Conservation (phyloP, 208 protist species). For the Trypanosoma mega region DNA sequence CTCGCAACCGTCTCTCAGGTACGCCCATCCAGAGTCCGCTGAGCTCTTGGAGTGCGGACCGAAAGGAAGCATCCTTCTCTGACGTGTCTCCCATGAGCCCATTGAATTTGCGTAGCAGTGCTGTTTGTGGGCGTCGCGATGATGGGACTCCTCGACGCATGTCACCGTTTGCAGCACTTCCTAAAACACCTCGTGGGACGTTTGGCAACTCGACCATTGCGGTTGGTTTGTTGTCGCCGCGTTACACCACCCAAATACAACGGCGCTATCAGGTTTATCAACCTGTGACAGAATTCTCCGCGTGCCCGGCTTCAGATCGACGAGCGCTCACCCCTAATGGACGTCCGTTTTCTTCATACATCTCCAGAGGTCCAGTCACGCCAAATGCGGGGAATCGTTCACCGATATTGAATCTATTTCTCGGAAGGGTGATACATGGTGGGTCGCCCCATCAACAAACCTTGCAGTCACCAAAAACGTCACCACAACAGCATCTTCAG, state of each 20-base stretch:
- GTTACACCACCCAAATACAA: conserved; percentile 11
- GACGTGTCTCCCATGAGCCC: conserved; percentile 7
- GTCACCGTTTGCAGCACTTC: conserved; percentile 7
- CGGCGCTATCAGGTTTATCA: conserved; percentile 25
- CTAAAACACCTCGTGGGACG: neutral
- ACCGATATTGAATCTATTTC: too few relatives aligned
- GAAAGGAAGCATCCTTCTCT: neutral
- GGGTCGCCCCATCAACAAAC: too few relatives aligned
- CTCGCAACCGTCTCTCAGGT: neutral
- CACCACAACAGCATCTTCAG: neutral
- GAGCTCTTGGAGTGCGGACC: conserved; percentile 11
- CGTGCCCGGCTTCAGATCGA: too few relatives aligned
- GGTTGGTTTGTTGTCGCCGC: conserved; percentile 18
- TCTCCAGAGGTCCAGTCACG: too few relatives aligned
- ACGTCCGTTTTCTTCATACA: neutral
- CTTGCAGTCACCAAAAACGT: too few relatives aligned
- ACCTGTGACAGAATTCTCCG: too few relatives aligned
- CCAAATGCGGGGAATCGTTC: too few relatives aligned
- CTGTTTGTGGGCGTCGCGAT: neutral
- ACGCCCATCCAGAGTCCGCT: neutral
- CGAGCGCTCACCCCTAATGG: neutral
- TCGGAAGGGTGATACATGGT: too few relatives aligned
- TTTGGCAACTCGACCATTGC: neutral
- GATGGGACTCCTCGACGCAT: conserved; percentile 13
- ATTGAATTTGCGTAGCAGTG: conserved; percentile 1